Percentiles rank a stretch among this genome's conserved stretches.
Conservation (phyloP, 2,329 filamentous ascomycete genomes). For the Penicillium crustosum region DNA sequence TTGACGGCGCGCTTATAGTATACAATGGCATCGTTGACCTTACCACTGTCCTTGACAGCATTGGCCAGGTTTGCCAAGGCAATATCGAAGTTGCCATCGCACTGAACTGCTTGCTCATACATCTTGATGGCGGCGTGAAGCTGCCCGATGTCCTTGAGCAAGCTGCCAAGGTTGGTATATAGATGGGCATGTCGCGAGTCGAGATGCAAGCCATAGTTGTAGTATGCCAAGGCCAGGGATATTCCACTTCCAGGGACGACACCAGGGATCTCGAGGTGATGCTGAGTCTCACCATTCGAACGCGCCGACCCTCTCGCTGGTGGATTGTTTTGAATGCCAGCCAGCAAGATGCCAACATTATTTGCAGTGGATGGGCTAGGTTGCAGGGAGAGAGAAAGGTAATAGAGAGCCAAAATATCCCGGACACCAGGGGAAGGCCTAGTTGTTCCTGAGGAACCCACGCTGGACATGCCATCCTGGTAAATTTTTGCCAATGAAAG, state of each 20-base stretch:
- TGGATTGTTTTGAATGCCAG: slow-evolving; percentile 76
- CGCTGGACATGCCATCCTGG: slow-evolving; percentile 88
- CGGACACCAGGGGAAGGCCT: slow-evolving; percentile 73
- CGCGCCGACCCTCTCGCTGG: slow-evolving; percentile 42
- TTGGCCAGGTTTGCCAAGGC: slow-evolving; percentile 95
- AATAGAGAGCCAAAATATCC: slow-evolving; percentile 92
- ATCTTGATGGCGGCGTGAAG: slow-evolving; percentile 88
- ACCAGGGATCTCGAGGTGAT: slow-evolving; percentile 65
- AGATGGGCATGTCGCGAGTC: slow-evolving; percentile 91
- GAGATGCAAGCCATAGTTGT: slow-evolving; percentile 86
- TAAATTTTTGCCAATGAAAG: slow-evolving; percentile 96
- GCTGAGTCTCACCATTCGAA: slow-evolving; percentile 39
- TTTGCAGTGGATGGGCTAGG: slow-evolving; percentile 97
- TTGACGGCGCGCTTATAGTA: slow-evolving; percentile 89
- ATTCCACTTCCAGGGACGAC: slow-evolving; percentile 83
- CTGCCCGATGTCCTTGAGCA: slow-evolving; percentile 95
- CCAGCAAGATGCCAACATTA: slow-evolving; percentile 95
- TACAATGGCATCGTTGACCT: slow-evolving; percentile 83
- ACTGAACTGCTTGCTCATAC: slow-evolving; percentile 92
- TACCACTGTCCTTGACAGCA: slow-evolving; percentile 93
- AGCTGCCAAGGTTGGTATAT: slow-evolving; percentile 91
- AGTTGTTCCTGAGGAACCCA: slow-evolving; percentile 54
- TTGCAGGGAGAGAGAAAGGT: slow-evolving; percentile 88
- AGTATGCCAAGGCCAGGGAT: slow-evolving; percentile 85
- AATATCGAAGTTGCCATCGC: slow-evolving; percentile 94